Evolutionary conservation across 106 monocot genomes (phyloP), one percentile per base, ranked within the genome.

Genomic region (Apostasia shenzhenica): DNA sequence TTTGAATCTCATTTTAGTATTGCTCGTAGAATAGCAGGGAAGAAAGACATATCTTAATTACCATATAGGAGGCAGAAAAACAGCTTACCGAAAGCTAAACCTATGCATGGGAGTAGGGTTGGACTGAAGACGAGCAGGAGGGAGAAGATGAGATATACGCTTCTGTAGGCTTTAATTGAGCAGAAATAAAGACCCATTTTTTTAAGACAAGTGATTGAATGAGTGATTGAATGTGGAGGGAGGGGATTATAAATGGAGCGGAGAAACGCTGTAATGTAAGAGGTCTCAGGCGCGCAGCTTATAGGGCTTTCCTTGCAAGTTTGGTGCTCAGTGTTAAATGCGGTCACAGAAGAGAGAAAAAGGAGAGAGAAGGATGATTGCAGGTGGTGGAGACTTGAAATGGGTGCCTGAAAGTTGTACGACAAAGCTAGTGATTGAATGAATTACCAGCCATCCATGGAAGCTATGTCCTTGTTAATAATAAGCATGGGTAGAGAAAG

Each of bases 151-250:
- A 57, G 55, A 14, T n/a, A 63, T 12, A 38, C 45, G 9, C 7
- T 12, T 52, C 48, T 48, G 46, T 38, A 48, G 37, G 66, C 49
- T 49, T 37, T 49, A 66, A 66, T 11, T 14, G 50, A 61, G 72
- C n/a, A 72, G 61, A 56, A 64, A 54, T 53, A 73, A 73, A 49
- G 55, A 53, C 38, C n/a, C 66, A 66, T 66, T 66, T 48, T 49
- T 14, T 7, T 41, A 14, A 26, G 26, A 8, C 9, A 66, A 7
- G 66, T 66, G 66, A 49, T 48, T 66, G 66, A 49, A 66, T 8
- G 66, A 66, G 14, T 48, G 66, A 66, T 14, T 66, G 66, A 2
- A 43, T 10, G 37, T 41, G 9, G 1, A 1, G 8, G 39, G 1
- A 6, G 11, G 61, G 61, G 61, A 9, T 6, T 43, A 41, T 44